phyloP scores from a whole-genome alignment of 2,329 filamentous ascomycete species.

The Aspergillus fumigatiaffinis region DNA sequence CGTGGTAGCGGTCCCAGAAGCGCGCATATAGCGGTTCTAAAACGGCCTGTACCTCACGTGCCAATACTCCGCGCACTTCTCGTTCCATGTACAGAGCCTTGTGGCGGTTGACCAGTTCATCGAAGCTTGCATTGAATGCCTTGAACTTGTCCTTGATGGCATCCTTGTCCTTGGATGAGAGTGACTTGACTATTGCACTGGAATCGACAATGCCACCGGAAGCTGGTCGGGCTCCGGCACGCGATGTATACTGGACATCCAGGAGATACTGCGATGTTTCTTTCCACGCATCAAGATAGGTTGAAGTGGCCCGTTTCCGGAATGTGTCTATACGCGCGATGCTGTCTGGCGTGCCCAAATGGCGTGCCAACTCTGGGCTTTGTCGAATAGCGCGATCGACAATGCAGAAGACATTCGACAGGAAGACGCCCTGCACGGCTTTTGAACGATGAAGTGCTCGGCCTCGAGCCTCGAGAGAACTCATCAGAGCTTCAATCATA shows the following conservation, averaged over 20 bases:
- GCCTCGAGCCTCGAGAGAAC: conserved; percentile 70
- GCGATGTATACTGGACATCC: conserved; percentile 88
- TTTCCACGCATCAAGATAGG: conserved; percentile 84
- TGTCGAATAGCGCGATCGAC: conserved; percentile 79
- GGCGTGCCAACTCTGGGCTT: conserved; percentile 66
- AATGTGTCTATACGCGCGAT: conserved; percentile 70
- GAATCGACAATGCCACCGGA: conserved; percentile 68
- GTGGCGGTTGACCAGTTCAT: conserved; percentile 80
- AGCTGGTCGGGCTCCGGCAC: conserved; percentile 61
- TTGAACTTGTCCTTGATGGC: conserved; percentile 95
- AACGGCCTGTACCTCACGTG: conserved; percentile 81
- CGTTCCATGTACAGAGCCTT: conserved; percentile 84
- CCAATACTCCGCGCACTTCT: conserved; percentile 77
- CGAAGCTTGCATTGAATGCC: conserved; percentile 84
- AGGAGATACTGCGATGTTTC: conserved; percentile 81
- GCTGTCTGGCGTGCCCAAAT: conserved; percentile 61
- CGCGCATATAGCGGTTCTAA: conserved; percentile 91
- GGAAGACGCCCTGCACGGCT: conserved; percentile 77
- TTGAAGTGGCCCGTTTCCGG: conserved; percentile 78
- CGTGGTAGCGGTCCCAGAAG: conserved; percentile 96
- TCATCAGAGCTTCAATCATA: conserved; percentile 77
- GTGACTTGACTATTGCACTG: conserved; percentile 73
- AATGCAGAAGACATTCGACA: conserved; percentile 82
- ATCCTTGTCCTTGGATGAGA: conserved; percentile 89
- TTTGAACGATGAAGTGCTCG: conserved; percentile 71